These are phyloP conservation scores for Salvia rosmarinus DNA, from an alignment of 257 asterid species.

Conservation along the genomic window DNA sequence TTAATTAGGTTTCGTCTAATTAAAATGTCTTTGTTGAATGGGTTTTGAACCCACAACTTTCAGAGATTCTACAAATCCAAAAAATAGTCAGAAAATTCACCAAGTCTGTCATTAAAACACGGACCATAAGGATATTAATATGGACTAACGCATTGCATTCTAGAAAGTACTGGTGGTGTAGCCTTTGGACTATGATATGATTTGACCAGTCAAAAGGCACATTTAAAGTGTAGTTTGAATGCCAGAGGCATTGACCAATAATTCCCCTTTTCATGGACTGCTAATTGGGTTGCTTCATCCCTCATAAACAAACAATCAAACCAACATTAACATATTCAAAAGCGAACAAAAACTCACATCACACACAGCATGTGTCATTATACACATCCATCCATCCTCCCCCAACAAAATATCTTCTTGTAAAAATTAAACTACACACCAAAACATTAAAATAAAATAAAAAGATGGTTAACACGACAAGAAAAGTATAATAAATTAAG, in stretches of 20 bases:
- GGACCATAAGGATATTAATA: too few relatives aligned
- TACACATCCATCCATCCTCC: neutral
- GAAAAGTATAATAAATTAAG: neutral
- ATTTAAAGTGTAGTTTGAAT: conserved; percentile 51
- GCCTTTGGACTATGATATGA: conserved; percentile 32
- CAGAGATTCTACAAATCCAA: too few relatives aligned
- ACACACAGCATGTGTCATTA: too few relatives aligned
- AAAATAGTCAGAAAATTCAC: too few relatives aligned
- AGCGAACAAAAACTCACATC: neutral
- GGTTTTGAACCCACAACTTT: too few relatives aligned
- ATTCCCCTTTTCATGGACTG: conserved; percentile 43
- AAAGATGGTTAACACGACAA: neutral
- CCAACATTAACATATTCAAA: neutral
- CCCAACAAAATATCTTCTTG: neutral
- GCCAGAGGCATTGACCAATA: conserved; percentile 46
- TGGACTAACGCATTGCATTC: too few relatives aligned
- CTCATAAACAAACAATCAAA: neutral
- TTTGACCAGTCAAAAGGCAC: conserved; percentile 75
- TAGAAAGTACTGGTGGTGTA: conserved; percentile 27
- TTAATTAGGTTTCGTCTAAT: too few relatives aligned
- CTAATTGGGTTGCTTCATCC: neutral
- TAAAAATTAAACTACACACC: too few relatives aligned
- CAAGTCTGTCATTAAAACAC: too few relatives aligned
- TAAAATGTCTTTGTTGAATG: too few relatives aligned
- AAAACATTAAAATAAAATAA: neutral